phyloP scores from a whole-genome alignment of 2,329 filamentous ascomycete species.

The Alternaria sp. region DNA sequence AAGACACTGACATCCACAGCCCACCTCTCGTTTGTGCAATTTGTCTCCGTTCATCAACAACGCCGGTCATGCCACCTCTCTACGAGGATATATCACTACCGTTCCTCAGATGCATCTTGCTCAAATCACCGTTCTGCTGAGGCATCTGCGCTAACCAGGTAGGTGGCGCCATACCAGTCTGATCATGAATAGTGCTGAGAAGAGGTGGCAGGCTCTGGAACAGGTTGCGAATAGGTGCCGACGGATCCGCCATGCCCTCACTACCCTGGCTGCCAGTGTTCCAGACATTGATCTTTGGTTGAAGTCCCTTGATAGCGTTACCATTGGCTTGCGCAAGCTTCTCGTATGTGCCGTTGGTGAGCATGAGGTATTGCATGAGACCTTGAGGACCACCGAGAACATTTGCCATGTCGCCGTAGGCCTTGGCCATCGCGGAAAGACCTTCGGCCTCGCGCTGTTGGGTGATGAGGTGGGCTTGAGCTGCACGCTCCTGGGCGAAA shows the following conservation, averaged over 20 bases:
- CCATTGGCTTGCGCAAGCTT: slow-evolving; percentile 82
- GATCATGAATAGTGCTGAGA: slow-evolving; percentile 85
- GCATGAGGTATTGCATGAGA: slow-evolving; percentile 85
- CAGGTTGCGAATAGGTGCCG: slow-evolving; percentile 76
- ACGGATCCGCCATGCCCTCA: slow-evolving; percentile 59
- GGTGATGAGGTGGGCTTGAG: slow-evolving; percentile 66
- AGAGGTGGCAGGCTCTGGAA: slow-evolving; percentile 86
- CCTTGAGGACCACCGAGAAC: slow-evolving; percentile 81
- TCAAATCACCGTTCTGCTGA: slow-evolving; percentile 27
- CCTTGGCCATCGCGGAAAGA: slow-evolving; percentile 77
- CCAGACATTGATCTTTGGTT: slow-evolving; percentile 92
- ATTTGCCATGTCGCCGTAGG: slow-evolving; percentile 74
- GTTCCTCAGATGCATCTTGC: slow-evolving; percentile 36
- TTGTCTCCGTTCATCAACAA: not conserved
- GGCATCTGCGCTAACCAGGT: slow-evolving; percentile 72
- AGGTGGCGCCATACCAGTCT: slow-evolving; percentile 83
- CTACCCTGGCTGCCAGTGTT: slow-evolving; percentile 71
- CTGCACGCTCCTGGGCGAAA: slow-evolving; percentile 59
- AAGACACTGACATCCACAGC: not conserved
- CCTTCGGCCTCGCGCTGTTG: slow-evolving; percentile 80
- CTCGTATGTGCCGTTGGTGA: slow-evolving; percentile 81
- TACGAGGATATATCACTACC: slow-evolving; percentile 32
- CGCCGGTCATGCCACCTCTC: not conserved
- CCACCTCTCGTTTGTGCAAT: not conserved
- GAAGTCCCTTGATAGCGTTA: slow-evolving; percentile 74